Conservation (phyloP, 352 stramenopile species). For the Globisporangium emineosum region DNA sequence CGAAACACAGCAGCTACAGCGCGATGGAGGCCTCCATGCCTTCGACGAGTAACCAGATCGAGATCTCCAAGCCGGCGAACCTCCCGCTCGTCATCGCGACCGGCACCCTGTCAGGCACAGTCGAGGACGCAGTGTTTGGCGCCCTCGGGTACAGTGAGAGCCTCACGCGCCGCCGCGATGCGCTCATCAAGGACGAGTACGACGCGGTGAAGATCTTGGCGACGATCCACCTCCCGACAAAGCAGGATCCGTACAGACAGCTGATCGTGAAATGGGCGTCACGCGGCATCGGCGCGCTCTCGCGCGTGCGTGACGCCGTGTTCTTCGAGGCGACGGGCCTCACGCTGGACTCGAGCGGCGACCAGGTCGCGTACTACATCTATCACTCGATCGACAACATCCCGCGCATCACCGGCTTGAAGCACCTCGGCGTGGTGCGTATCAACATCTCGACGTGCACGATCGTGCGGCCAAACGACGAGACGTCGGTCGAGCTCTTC, state of each 20-base stretch:
- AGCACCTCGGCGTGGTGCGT: conserved; percentile 16
- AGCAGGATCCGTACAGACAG: conserved; percentile 37
- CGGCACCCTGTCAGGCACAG: conserved; percentile 39
- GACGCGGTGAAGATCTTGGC: conserved; percentile 32
- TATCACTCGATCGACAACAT: conserved; percentile 18
- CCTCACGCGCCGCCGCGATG: conserved; percentile 40
- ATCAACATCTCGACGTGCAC: conserved; percentile 15
- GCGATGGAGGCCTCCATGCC: neutral
- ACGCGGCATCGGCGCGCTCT: conserved; percentile 36
- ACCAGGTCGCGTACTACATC: conserved; percentile 28
- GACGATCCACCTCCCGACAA: conserved; percentile 30
- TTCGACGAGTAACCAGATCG: neutral
- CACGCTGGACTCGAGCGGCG: conserved; percentile 27
- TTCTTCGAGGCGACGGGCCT: conserved; percentile 47
- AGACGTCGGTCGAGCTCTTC: conserved; percentile 6
- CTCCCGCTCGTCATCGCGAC: conserved; percentile 35
- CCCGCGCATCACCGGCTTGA: conserved; percentile 13
- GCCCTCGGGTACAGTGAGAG: conserved; percentile 38
- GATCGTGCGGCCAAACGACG: neutral
- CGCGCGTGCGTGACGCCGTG: conserved; percentile 39
- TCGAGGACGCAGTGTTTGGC: conserved; percentile 55
- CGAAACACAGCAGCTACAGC: neutral
- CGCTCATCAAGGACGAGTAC: conserved; percentile 48
- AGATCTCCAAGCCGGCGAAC: conserved; percentile 6
- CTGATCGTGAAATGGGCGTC: conserved; percentile 43